Percentiles rank a stretch among this genome's conserved stretches.
Evolutionary conservation across 179 eudicot species (phyloP).

Genomic region (Silene vulgaris): DNA sequence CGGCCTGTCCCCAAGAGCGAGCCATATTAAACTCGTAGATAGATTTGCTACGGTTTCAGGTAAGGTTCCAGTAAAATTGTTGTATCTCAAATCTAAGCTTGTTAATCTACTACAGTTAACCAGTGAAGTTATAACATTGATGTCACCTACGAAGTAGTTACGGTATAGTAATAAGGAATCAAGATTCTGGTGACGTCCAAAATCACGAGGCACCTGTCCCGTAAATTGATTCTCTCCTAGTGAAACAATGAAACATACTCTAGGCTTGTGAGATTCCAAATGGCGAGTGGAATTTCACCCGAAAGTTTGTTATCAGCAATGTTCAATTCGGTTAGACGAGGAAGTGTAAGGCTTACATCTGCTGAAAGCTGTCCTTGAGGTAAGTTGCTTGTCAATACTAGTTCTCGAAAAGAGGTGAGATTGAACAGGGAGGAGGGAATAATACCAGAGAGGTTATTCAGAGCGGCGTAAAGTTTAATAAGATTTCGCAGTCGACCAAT

Average conservation of each 20-base stretch:
- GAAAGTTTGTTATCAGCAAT: constrained; percentile 26
- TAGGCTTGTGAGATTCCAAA: constrained; percentile 37
- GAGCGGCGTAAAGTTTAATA: background rate
- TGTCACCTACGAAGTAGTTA: constrained; percentile 22
- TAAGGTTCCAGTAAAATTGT: constrained; percentile 18
- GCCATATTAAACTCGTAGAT: constrained; percentile 7
- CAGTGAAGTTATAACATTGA: constrained; percentile 25
- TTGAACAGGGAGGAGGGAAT: constrained; percentile 32
- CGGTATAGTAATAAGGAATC: background rate
- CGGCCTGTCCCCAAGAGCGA: background rate
- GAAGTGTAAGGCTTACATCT: constrained; percentile 27
- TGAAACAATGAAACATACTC: background rate
- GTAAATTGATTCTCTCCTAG: constrained; percentile 19
- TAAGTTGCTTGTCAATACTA: constrained; percentile 3
- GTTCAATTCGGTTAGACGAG: constrained; percentile 22
- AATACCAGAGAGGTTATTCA: constrained; percentile 21
- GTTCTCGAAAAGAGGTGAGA: constrained; percentile 16
- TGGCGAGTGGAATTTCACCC: constrained; percentile 36
- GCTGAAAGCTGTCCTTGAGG: constrained; percentile 33
- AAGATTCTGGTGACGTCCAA: constrained; percentile 15
- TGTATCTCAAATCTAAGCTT: background rate
- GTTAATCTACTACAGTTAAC: constrained; percentile 26
- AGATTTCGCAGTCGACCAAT: constrained; percentile 21
- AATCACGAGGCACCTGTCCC: constrained; percentile 23
- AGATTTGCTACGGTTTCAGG: constrained; percentile 31